Evolutionary conservation across 441 rosid species (phyloP).

Genomic region (Pelargonium australe): DNA sequence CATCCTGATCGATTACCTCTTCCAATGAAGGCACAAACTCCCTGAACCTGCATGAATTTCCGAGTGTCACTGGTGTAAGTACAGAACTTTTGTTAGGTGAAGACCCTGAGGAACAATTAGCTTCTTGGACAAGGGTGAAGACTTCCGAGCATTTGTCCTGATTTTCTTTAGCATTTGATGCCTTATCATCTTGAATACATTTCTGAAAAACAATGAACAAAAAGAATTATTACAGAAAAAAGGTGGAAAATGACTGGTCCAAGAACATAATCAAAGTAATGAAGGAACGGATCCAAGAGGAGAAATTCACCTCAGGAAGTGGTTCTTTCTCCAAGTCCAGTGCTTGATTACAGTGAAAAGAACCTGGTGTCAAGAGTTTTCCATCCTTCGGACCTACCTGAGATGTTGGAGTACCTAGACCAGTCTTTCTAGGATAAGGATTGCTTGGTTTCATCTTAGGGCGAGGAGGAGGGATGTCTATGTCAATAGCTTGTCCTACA

Average conservation of each 20-base stretch:
- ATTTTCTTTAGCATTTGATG: conserved; percentile 41
- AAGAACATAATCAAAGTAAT: conserved; percentile 4
- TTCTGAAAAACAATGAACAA: conserved; percentile 35
- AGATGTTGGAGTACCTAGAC: conserved; percentile 33
- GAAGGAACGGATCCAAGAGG: conserved; percentile 13
- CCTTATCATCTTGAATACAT: conserved; percentile 36
- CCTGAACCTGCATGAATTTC: conserved; percentile 41
- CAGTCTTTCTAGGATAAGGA: conserved; percentile 89
- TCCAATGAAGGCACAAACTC: conserved; percentile 44
- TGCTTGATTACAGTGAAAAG: conserved; percentile 38
- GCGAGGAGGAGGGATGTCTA: conserved; percentile 96
- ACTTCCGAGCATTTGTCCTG: conserved; percentile 65
- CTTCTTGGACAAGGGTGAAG: conserved; percentile 41
- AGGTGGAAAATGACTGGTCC: background rate
- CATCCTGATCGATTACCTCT: conserved; percentile 37
- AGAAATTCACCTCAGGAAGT: conserved; percentile 44
- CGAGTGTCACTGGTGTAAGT: conserved; percentile 25
- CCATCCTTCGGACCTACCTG: conserved; percentile 53
- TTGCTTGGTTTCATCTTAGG: conserved; percentile 89
- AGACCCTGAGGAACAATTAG: conserved; percentile 45
- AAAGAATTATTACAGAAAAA: conserved; percentile 14
- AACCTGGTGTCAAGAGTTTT: conserved; percentile 34
- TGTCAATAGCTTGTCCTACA: conserved; percentile 63
- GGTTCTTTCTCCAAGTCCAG: conserved; percentile 68
- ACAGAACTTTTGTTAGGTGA: conserved; percentile 42